A percentile compares a stretch with the other conserved stretches of the same genome.
phyloP scores from a whole-genome alignment of 345 rosid genomes.

The rapeseed (Brassica napus) region DNA sequence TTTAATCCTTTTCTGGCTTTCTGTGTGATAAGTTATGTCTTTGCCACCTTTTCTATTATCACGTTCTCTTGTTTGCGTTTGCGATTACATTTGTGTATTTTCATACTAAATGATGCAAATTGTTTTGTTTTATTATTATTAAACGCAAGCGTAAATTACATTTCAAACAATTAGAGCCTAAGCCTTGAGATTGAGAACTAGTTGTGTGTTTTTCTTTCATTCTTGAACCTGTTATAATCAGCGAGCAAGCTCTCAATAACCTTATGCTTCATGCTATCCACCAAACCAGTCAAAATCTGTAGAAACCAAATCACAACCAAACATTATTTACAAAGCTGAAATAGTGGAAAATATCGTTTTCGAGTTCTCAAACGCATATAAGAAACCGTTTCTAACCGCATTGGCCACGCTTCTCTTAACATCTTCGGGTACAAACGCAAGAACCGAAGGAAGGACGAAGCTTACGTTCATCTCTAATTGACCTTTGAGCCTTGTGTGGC shows the following conservation, averaged over 20 bases:
- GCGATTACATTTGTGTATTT: neutral
- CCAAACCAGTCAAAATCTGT: slow-evolving; percentile 60
- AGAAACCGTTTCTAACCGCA: slow-evolving; percentile 4
- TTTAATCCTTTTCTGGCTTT: slow-evolving; percentile 3
- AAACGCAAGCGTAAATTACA: neutral
- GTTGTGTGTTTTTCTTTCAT: slow-evolving; percentile 38
- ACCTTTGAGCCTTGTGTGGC: slow-evolving; percentile 69
- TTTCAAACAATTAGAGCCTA: neutral
- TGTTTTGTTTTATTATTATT: neutral
- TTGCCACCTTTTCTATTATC: neutral
- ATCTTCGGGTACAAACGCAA: slow-evolving; percentile 67
- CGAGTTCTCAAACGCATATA: neutral
- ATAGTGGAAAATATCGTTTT: neutral
- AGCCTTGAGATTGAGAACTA: neutral
- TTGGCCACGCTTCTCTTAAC: slow-evolving; percentile 60
- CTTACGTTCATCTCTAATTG: slow-evolving; percentile 66
- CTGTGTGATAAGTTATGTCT: slow-evolving; percentile 30
- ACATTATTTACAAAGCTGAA: neutral
- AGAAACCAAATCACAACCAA: neutral
- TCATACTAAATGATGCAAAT: neutral
- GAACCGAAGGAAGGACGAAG: slow-evolving; percentile 72
- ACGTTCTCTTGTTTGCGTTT: neutral
- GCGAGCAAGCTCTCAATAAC: slow-evolving; percentile 71
- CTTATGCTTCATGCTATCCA: slow-evolving; percentile 72
- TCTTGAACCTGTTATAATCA: slow-evolving; percentile 70